Evolutionary conservation across 1,284 basidiomycete species (phyloP).

Genomic region (Trametes polyzona): DNA sequence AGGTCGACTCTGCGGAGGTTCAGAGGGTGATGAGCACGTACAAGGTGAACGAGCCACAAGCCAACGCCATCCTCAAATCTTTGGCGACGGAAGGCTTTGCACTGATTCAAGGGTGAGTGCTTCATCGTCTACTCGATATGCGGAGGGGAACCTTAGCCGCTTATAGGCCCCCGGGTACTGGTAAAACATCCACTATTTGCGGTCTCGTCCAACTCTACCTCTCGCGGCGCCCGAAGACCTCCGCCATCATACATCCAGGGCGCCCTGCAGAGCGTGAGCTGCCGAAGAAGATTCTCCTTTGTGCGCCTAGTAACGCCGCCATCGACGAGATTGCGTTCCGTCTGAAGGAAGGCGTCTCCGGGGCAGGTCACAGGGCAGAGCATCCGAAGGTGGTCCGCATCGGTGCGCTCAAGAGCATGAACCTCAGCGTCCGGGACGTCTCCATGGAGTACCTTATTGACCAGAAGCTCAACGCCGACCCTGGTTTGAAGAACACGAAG

Average conservation of each 20-base stretch:
- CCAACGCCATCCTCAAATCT: conserved; percentile 84
- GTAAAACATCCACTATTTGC: conserved; percentile 98
- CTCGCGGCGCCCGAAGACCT: conserved; percentile 55
- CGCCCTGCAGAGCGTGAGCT: conserved; percentile 52
- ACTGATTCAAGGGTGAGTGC: conserved; percentile 90
- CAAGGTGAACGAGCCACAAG: conserved; percentile 93
- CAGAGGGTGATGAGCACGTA: conserved; percentile 71
- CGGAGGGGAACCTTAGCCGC: not conserved
- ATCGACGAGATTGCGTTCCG: conserved; percentile 96
- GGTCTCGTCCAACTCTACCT: conserved; percentile 90
- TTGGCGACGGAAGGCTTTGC: conserved; percentile 82
- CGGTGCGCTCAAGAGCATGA: conserved; percentile 82
- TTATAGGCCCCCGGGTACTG: conserved; percentile 93
- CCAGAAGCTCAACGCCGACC: conserved; percentile 63
- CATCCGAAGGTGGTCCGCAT: conserved; percentile 87
- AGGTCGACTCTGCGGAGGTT: conserved; percentile 59
- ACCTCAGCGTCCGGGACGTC: conserved; percentile 84
- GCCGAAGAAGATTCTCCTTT: conserved; percentile 83
- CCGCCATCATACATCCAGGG: conserved; percentile 53
- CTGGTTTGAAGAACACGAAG: conserved; percentile 42
- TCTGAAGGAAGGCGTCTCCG: conserved; percentile 78
- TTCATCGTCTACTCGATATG: not conserved
- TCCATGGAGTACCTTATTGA: conserved; percentile 89
- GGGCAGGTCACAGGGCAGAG: conserved; percentile 56
- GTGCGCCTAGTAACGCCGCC: conserved; percentile 98